Evolutionary conservation across 768 basidiomycete species (phyloP), one percentile per base, ranked within the genome.

Genomic region (Hydnum rufescens): DNA sequence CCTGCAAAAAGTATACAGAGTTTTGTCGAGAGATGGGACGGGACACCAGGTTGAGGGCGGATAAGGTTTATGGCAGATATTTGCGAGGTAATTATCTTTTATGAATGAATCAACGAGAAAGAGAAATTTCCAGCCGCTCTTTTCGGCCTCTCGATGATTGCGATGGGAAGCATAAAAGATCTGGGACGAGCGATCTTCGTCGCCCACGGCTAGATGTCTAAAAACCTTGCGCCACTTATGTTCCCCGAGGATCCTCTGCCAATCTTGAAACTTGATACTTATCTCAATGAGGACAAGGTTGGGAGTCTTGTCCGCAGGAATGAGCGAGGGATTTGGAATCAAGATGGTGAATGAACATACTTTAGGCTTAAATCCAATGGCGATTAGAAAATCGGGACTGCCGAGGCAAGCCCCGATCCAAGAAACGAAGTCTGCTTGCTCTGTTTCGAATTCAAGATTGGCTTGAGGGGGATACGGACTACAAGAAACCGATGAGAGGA

Each of bases 161-260:
- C 52, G 19, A 26, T n/a, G 32, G 8, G 51, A 52, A 22, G 16
- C 52, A 31, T 30, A 52, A 29, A n/a, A 54, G 6, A 54, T 54
- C 18, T 44, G 32, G n/a, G 54, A 54, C 2, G 42, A 25, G 23
- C 26, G 32, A 13, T 48, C 26, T 13, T 29, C 46, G 3, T 5
- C 4, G 26, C 31, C 32, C 8, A 8, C 34, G 28, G 19, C 31
- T 28, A 31, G 6, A 51, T 34, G 18, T 3, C 30, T 29, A 25
- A 56, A 51, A 16, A 31, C 28, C 18, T 56, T 48, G 18, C 25
- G 28, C 55, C 55, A 56, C 8, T 28, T 8, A 30, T 56, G 55
- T 36, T 25, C 55, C 5, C 55, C 55, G 19, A 56, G 55, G 18
- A 56, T 28, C 5, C 31, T 13, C 19, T 32, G 25, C 29, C 30